Percentiles rank a stretch among this genome's conserved stretches.
phyloP scores from a whole-genome alignment of 202 grass and related monocot genomes.

The Dendrocalamus latiflorus region DNA sequence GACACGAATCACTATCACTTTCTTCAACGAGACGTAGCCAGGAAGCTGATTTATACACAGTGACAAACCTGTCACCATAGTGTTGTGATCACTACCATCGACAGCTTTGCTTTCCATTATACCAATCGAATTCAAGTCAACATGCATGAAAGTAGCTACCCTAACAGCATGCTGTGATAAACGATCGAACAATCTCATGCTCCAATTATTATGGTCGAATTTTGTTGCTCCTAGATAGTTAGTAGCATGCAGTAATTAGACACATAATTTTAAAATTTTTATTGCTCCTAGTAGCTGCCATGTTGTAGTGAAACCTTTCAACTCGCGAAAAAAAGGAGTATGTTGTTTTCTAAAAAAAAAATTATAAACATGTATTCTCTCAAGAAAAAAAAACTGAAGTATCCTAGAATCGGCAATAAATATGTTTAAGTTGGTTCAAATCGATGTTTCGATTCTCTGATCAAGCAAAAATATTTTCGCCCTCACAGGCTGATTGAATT shows the following conservation, averaged over 20 bases:
- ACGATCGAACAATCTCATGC: background rate
- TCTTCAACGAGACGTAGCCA: conserved; percentile 21
- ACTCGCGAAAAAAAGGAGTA: too few species aligned
- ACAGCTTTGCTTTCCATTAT: conserved; percentile 25
- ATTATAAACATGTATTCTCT: too few species aligned
- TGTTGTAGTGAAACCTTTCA: background rate
- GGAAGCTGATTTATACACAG: background rate
- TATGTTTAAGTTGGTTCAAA: background rate
- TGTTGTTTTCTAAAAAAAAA: too few species aligned
- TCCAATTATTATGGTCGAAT: background rate
- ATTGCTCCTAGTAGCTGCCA: background rate
- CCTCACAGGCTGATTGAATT: background rate
- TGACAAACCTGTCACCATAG: conserved; percentile 32
- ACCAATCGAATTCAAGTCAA: conserved; percentile 24
- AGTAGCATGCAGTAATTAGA: background rate
- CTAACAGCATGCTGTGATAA: background rate
- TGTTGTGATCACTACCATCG: conserved; percentile 15
- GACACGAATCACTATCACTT: conserved; percentile 35
- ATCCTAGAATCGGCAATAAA: too few species aligned
- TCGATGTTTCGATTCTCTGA: background rate
- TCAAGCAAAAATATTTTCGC: background rate
- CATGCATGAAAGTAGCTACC: background rate
- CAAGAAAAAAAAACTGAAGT: too few species aligned
- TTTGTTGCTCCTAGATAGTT: background rate
- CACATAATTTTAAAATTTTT: background rate